These are phyloP conservation scores for Millerozyma acaciae DNA, from an alignment of 805 yeast genomes.

Conservation along the genomic window DNA sequence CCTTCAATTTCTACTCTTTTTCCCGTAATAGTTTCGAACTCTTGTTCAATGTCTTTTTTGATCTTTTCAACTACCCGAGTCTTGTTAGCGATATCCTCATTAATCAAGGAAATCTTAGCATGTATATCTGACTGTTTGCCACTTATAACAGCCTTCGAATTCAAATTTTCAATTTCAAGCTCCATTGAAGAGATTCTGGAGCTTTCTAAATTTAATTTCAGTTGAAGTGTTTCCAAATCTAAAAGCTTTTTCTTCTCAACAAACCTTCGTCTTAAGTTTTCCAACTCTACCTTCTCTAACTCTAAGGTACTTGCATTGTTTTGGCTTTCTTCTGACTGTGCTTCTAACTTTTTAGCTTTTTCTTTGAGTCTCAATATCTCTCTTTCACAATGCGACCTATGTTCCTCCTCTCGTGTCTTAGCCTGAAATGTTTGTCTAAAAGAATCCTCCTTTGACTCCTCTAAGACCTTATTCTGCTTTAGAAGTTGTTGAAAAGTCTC, in stretches of 20 bases:
- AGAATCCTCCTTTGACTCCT: no score
- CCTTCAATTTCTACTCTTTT: slow-evolving; percentile 11
- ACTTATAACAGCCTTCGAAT: slow-evolving; percentile 45
- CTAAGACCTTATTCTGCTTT: no score
- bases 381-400: slow-evolving; percentile 33
- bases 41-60: slow-evolving; percentile 15
- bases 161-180: slow-evolving; percentile 46
- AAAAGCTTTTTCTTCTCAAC: slow-evolving; percentile 16
- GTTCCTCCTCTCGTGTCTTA: slow-evolving; percentile 41
- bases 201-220: slow-evolving; percentile 36
- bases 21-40: slow-evolving; percentile 17
- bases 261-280: slow-evolving; percentile 33
- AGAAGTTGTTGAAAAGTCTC: no score
- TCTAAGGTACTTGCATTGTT: slow-evolving; percentile 47
- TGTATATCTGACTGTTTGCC: slow-evolving; percentile 57
- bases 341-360: slow-evolving; percentile 35
- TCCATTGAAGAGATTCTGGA: slow-evolving; percentile 28
- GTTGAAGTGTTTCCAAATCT: slow-evolving; percentile 23
- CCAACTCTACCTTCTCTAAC: slow-evolving; percentile 41
- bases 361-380: slow-evolving; percentile 36
- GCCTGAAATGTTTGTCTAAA: slow-evolving; percentile 15
- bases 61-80: slow-evolving; percentile 24
- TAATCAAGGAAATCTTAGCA: slow-evolving; percentile 48
- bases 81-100: slow-evolving; percentile 35
- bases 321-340: slow-evolving; percentile 33